Evolutionary conservation across 345 rosid genomes (phyloP).

Genomic region (Bruguiera gymnorhiza): DNA sequence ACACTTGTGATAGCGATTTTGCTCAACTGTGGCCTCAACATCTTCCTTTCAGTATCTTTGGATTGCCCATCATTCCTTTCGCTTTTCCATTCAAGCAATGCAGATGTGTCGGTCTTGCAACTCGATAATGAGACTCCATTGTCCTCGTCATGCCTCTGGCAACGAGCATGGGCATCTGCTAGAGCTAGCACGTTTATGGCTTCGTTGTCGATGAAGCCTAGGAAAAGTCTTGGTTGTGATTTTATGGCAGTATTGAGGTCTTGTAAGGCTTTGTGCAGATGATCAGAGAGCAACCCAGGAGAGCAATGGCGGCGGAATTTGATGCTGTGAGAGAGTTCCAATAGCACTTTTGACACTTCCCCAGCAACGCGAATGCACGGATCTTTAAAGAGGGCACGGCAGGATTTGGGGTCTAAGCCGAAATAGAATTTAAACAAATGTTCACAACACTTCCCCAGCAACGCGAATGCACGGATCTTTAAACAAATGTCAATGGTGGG

Average conservation of each 20-base stretch:
- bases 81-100: conserved; percentile 55
- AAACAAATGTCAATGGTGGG: too few relatives aligned
- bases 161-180: too few relatives aligned
- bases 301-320: conserved; percentile 65
- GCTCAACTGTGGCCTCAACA: conserved; percentile 64
- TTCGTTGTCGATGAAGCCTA: too few relatives aligned
- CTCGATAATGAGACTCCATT: conserved; percentile 11
- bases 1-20: conserved; percentile 58
- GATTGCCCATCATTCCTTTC: conserved; percentile 30
- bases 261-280: conserved; percentile 68
- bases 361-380: conserved; percentile 67
- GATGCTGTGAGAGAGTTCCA: conserved; percentile 60
- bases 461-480: too few relatives aligned
- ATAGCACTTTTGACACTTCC: conserved; percentile 60
- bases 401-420: conserved; percentile 20
- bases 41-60: conserved; percentile 41
- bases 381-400: conserved; percentile 63
- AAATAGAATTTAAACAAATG: too few relatives aligned
- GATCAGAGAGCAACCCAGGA: conserved; percentile 51
- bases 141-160: too few relatives aligned
- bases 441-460: too few relatives aligned
- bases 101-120: conserved; percentile 63
- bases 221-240: too few relatives aligned
- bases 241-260: conserved; percentile 22
- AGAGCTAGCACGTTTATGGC: too few relatives aligned